Percentiles rank a stretch among this genome's conserved stretches.
These are phyloP conservation scores for Aureobasidium uvarum DNA, from an alignment of 2,329 filamentous ascomycete species.

Conservation along the genomic window DNA sequence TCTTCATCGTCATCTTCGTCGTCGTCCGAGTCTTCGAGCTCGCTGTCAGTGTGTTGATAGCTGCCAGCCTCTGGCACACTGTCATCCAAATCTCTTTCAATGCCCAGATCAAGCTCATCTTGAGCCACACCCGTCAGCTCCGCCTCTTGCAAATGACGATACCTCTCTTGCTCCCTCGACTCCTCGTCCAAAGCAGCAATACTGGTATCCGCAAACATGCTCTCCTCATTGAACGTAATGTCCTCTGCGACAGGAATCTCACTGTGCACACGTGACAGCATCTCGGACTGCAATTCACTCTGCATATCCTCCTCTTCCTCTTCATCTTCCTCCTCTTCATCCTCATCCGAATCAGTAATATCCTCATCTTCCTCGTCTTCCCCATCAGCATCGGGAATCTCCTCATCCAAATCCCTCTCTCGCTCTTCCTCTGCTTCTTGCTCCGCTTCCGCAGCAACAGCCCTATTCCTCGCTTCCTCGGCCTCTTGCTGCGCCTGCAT, in stretches of 20 bases:
- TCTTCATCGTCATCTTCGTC: conserved; percentile 24
- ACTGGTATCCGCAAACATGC: conserved; percentile 47
- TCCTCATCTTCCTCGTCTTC: conserved; percentile 40
- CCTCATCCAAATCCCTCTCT: conserved; percentile 67
- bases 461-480: conserved; percentile 48
- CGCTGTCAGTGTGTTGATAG: conserved; percentile 56
- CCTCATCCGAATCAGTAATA: conserved; percentile 66
- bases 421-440: conserved; percentile 63
- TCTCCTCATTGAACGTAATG: conserved; percentile 55
- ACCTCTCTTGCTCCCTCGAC: conserved; percentile 40
- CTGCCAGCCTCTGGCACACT: conserved; percentile 54
- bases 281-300: conserved; percentile 48
- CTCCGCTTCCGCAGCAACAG: conserved; percentile 43
- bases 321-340: conserved; percentile 54
- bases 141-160: conserved; percentile 48
- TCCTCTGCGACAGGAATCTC: conserved; percentile 47
- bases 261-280: conserved; percentile 40
- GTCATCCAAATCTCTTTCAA: conserved; percentile 47
- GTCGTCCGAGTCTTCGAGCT: conserved; percentile 44
- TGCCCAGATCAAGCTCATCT: conserved; percentile 48
- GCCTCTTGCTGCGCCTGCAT: conserved; percentile 63
- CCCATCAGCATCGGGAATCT: conserved; percentile 55
- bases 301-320: conserved; percentile 44
- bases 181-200: conserved; percentile 43
- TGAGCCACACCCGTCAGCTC: conserved; percentile 49